phyloP scores from a whole-genome alignment of 805 yeast genomes.

The Lipomyces sp. region DNA sequence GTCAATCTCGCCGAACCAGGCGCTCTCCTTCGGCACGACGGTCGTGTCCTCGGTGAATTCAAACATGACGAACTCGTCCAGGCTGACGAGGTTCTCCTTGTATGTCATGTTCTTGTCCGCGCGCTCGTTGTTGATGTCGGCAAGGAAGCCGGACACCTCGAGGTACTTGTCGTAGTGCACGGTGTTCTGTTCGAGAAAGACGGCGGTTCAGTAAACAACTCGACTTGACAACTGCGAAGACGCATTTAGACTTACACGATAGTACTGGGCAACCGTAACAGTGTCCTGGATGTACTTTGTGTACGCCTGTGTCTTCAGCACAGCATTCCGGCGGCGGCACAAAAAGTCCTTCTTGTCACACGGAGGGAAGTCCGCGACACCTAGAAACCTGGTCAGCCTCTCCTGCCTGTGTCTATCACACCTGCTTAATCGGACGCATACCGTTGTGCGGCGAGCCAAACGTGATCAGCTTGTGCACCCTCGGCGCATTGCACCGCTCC shows the following conservation, averaged over 20 bases:
- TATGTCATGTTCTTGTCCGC: constrained; percentile 42
- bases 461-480: constrained; percentile 55
- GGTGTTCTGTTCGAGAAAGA: constrained; percentile 42
- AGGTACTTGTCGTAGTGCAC: constrained; percentile 52
- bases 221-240: neutral
- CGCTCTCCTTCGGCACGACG: constrained; percentile 67
- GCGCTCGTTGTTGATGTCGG: constrained; percentile 64
- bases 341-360: constrained; percentile 52
- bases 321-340: constrained; percentile 52
- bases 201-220: neutral
- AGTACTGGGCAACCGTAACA: constrained; percentile 72
- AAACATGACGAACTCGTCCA: constrained; percentile 58
- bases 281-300: constrained; percentile 51
- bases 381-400: no score
- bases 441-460: constrained; percentile 85
- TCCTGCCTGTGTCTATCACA: no score
- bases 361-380: constrained; percentile 58
- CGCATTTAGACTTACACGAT: constrained; percentile 41
- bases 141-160: constrained; percentile 56
- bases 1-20: constrained; percentile 58
- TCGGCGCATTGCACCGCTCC: constrained; percentile 51
- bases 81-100: constrained; percentile 41
- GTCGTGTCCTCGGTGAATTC: constrained; percentile 62
- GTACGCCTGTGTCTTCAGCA: constrained; percentile 63
- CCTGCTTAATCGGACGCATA: no score